phyloP scores from a whole-genome alignment of 2,329 filamentous ascomycete genomes.

The Xylaria digitata region DNA sequence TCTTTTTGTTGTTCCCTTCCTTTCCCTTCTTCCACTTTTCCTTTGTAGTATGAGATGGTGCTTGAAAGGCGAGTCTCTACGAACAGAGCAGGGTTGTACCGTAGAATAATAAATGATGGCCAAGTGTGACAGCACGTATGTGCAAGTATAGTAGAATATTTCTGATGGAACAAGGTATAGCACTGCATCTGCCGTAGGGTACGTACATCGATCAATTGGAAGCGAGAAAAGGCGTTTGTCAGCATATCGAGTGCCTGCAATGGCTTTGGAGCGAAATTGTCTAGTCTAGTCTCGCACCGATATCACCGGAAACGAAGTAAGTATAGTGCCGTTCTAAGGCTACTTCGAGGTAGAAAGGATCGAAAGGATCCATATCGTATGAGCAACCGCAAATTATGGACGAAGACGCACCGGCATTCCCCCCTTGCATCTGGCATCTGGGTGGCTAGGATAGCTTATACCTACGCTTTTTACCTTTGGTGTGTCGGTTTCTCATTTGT shows the following conservation, averaged over 20 bases:
- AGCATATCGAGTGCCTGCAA: neutral
- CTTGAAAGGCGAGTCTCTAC: neutral
- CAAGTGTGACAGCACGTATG: neutral
- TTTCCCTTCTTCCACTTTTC: neutral
- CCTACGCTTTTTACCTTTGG: constrained; percentile 26
- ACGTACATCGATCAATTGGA: constrained; percentile 6
- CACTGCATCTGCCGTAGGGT: neutral
- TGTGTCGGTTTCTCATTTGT: constrained; percentile 46
- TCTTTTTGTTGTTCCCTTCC: constrained; percentile 1
- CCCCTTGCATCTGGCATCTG: constrained; percentile 21
- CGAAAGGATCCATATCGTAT: constrained; percentile 26
- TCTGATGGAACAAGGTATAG: neutral
- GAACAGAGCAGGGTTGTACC: neutral
- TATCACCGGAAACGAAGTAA: constrained; percentile 12
- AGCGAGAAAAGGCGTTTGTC: constrained; percentile 1
- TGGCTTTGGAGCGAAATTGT: constrained; percentile 5
- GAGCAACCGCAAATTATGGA: constrained; percentile 29
- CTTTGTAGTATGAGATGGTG: constrained; percentile 4
- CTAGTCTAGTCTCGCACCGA: neutral
- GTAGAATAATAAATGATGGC: neutral
- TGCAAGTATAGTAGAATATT: neutral
- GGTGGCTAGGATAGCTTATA: constrained; percentile 5
- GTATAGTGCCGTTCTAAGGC: constrained; percentile 9
- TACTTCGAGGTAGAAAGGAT: constrained; percentile 18
- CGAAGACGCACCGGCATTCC: constrained; percentile 10